These are phyloP conservation scores for Tricholoma sp. DNA, from an alignment of 768 basidiomycete species.

Conservation along the genomic window DNA sequence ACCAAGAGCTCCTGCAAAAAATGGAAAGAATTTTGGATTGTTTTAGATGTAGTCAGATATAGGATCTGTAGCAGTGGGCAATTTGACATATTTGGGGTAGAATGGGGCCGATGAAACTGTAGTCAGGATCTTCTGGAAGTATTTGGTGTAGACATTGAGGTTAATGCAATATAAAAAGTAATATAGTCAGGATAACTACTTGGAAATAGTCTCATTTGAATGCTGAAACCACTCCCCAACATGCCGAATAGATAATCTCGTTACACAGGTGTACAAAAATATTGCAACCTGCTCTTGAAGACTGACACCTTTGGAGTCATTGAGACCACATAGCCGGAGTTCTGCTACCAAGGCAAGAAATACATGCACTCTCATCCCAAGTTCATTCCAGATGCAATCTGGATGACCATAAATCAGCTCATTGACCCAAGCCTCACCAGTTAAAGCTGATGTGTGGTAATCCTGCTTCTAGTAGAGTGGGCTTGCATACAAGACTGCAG, in stretches of 20 bases:
- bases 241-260: constrained; percentile 19
- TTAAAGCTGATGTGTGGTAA: neutral
- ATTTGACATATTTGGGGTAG: constrained; percentile 11
- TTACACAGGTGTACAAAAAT: constrained; percentile 22
- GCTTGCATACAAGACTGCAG: neutral
- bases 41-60: constrained; percentile 6
- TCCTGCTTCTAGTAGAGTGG: constrained; percentile 1
- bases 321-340: constrained; percentile 9
- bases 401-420: neutral
- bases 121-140: constrained; percentile 1
- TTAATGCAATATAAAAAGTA: neutral
- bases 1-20: constrained; percentile 10
- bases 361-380: neutral
- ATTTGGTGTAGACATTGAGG: constrained; percentile 4
- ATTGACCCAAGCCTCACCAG: neutral
- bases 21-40: constrained; percentile 21
- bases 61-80: constrained; percentile 4
- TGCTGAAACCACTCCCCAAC: constrained; percentile 25
- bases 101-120: constrained; percentile 10
- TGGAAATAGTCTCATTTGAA: constrained; percentile 10
- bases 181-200: neutral
- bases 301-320: constrained; percentile 18
- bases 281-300: constrained; percentile 24
- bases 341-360: neutral
- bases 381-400: neutral